phyloP scores from a whole-genome alignment of 306 rosid species.

The Trifolium repens region DNA sequence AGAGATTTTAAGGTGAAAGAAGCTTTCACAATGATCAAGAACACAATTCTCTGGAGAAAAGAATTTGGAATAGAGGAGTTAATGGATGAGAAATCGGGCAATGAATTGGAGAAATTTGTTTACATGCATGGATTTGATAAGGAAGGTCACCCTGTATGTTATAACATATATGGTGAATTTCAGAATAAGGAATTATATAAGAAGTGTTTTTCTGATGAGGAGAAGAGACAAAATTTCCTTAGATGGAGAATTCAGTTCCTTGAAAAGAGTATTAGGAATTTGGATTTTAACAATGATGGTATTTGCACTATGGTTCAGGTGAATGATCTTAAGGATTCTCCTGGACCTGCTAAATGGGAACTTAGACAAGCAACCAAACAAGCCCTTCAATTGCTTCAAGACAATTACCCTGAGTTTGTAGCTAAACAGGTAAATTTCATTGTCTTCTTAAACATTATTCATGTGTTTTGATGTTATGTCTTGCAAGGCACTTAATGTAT shows the following conservation, averaged over 20 bases:
- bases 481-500: not conserved
- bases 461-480: not conserved
- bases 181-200: constrained; percentile 67
- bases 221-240: constrained; percentile 62
- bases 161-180: constrained; percentile 69
- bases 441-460: not conserved
- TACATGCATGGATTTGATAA: constrained; percentile 71
- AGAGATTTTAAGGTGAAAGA: constrained; percentile 89
- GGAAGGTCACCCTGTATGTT: constrained; percentile 84
- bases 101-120: constrained; percentile 60
- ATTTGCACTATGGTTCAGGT: constrained; percentile 71
- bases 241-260: constrained; percentile 73
- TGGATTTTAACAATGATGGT: constrained; percentile 72
- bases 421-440: constrained; percentile 64
- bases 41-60: constrained; percentile 77
- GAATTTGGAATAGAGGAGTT: constrained; percentile 72
- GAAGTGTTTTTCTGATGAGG: constrained; percentile 67
- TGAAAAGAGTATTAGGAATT: constrained; percentile 69
- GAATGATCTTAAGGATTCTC: constrained; percentile 74
- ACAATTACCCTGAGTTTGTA: constrained; percentile 81
- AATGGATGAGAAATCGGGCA: constrained; percentile 54
- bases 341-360: constrained; percentile 78
- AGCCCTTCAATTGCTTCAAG: constrained; percentile 74
- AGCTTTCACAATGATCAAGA: constrained; percentile 79
- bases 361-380: constrained; percentile 76